A percentile compares a stretch with the other conserved stretches of the same genome.
Conservation (phyloP, 176 grass and related monocot species). For the Raddia guianensis region DNA sequence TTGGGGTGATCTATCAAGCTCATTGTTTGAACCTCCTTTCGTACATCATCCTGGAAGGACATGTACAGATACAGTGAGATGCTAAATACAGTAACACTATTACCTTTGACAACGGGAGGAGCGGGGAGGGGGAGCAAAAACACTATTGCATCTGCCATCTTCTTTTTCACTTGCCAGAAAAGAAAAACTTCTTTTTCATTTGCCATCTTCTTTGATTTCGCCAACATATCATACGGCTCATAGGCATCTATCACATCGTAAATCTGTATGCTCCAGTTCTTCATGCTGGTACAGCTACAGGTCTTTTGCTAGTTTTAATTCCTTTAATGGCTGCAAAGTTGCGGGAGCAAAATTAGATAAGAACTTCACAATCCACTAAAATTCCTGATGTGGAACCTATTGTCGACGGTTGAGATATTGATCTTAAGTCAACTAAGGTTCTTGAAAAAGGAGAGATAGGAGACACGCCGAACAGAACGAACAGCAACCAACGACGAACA, state of each 20-base stretch:
- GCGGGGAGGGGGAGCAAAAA: no score
- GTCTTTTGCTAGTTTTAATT: constrained; percentile 88
- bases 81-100: neutral
- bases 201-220: constrained; percentile 1
- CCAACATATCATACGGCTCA: constrained; percentile 32
- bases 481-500: no score
- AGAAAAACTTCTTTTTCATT: neutral
- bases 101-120: neutral
- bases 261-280: neutral
- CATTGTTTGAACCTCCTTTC: constrained; percentile 92
- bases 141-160: no score
- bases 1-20: constrained; percentile 94
- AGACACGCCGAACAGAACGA: no score
- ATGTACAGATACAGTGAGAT: constrained; percentile 24
- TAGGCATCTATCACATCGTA: constrained; percentile 30
- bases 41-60: constrained; percentile 79
- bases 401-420: no score
- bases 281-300: constrained; percentile 77
- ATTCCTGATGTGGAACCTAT: neutral
- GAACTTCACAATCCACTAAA: neutral
- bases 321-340: constrained; percentile 83
- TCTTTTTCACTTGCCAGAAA: no score
- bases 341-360: constrained; percentile 18
- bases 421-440: no score
- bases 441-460: no score